Percentiles rank a stretch among this genome's conserved stretches.
These are phyloP conservation scores for Pyricularia pennisetigena DNA, from an alignment of 2,329 filamentous ascomycete genomes.

Conservation along the genomic window DNA sequence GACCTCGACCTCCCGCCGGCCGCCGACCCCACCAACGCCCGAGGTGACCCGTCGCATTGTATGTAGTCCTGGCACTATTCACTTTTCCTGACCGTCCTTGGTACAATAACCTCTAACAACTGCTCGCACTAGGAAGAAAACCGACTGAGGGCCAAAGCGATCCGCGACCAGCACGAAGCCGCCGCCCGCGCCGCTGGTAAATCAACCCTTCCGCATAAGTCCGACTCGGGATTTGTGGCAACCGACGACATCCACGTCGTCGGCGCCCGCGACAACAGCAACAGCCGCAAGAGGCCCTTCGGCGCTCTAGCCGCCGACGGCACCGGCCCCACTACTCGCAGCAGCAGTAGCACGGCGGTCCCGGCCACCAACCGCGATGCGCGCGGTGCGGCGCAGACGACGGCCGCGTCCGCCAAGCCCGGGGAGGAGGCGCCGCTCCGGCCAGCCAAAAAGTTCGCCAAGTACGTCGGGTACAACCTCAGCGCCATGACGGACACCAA, in stretches of 20 bases:
- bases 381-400: not conserved
- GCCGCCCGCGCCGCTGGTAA: conserved; percentile 38
- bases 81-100: not conserved
- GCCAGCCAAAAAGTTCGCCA: conserved; percentile 79
- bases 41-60: conserved; percentile 47
- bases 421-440: conserved; percentile 38
- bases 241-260: conserved; percentile 52
- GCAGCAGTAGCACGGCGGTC: conserved; percentile 43
- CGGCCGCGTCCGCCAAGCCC: conserved; percentile 23
- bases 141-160: conserved; percentile 78
- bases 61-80: conserved; percentile 13
- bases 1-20: conserved; percentile 11
- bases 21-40: conserved; percentile 39
- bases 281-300: conserved; percentile 53
- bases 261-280: conserved; percentile 14
- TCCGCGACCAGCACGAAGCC: conserved; percentile 64
- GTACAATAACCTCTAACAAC: conserved; percentile 9
- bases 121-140: conserved; percentile 60
- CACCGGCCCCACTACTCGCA: conserved; percentile 10
- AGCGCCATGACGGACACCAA: conserved; percentile 97
- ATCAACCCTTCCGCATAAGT: conserved; percentile 31
- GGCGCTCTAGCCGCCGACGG: conserved; percentile 16
- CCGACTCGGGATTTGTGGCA: conserved; percentile 61
- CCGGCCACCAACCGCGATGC: conserved; percentile 62
- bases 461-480: conserved; percentile 97